phyloP scores from a whole-genome alignment of 78 protist species.

The Cavenderia fasciculata region DNA sequence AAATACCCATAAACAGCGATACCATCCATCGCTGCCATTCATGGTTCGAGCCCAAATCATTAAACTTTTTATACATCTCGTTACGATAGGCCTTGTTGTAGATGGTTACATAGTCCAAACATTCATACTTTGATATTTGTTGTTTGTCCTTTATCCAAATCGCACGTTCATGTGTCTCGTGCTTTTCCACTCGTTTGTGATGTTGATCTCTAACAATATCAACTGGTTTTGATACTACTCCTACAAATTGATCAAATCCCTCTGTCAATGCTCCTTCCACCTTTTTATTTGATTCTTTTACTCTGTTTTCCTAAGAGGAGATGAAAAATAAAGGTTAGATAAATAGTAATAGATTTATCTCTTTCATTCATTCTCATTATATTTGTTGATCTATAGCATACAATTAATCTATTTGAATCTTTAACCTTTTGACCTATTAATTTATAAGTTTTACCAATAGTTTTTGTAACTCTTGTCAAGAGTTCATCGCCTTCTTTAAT shows the following conservation, averaged over 20 bases:
- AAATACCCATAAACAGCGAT: slow-evolving; percentile 31
- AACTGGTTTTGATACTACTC: slow-evolving; percentile 5
- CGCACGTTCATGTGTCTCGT: slow-evolving; percentile 27
- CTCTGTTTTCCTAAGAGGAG: slow-evolving; percentile 26
- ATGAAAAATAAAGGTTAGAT: neutral
- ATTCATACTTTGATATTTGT: slow-evolving; percentile 43
- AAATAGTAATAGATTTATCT: neutral
- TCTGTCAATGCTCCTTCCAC: slow-evolving; percentile 19
- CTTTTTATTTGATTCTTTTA: slow-evolving; percentile 29
- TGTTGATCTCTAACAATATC: slow-evolving; percentile 41
- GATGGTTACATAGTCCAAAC: slow-evolving; percentile 59
- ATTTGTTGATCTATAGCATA: neutral
- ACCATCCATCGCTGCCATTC: slow-evolving; percentile 76
- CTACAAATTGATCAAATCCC: neutral
- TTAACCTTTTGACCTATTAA: neutral
- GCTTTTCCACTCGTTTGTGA: neutral
- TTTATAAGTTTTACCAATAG: slow-evolving; percentile 11
- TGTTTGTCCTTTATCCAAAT: slow-evolving; percentile 55
- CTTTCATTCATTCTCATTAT: neutral
- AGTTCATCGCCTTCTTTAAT: slow-evolving; percentile 47
- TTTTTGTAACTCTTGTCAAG: slow-evolving; percentile 8
- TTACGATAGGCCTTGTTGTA: slow-evolving; percentile 64
- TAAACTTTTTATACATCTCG: slow-evolving; percentile 49
- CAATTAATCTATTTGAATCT: slow-evolving; percentile 14
- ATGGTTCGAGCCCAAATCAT: slow-evolving; percentile 29